Evolutionary conservation across 2,329 filamentous ascomycete species (phyloP).

Genomic region (Arthrocladium fulminans): DNA sequence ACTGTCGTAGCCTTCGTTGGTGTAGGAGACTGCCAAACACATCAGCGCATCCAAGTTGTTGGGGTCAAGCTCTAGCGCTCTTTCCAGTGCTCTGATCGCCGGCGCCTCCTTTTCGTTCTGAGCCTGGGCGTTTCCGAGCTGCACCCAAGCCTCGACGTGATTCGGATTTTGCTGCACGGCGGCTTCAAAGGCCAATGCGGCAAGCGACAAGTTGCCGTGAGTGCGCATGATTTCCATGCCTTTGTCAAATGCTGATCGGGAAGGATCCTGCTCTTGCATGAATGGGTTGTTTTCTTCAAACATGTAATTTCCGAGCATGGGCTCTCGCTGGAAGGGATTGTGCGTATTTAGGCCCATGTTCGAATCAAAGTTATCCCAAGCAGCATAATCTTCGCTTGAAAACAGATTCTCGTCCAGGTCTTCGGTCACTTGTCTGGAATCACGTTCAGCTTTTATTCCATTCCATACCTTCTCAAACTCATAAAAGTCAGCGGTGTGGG

Average conservation of each 20-base stretch:
- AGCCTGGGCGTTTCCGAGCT: conserved; percentile 82
- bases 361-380: conserved; percentile 66
- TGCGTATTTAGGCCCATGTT: conserved; percentile 53
- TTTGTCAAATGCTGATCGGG: conserved; percentile 64
- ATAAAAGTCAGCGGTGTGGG: conserved; percentile 67
- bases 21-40: conserved; percentile 93
- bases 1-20: conserved; percentile 96
- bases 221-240: conserved; percentile 87
- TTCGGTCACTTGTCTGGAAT: conserved; percentile 51
- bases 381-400: conserved; percentile 64
- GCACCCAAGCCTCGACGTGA: conserved; percentile 88
- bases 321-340: conserved; percentile 47
- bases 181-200: conserved; percentile 89
- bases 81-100: conserved; percentile 86
- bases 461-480: conserved; percentile 74
- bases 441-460: conserved; percentile 39
- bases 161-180: conserved; percentile 81
- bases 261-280: conserved; percentile 57
- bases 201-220: conserved; percentile 86
- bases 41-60: conserved; percentile 83
- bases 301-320: conserved; percentile 77
- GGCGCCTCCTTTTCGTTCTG: conserved; percentile 98
- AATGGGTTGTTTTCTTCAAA: conserved; percentile 95
- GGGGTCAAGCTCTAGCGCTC: conserved; percentile 78
- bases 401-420: conserved; percentile 54